Evolutionary conservation across 192 early-diverging fungal species (phyloP).

Genomic region (Blastocladiella britannica): DNA sequence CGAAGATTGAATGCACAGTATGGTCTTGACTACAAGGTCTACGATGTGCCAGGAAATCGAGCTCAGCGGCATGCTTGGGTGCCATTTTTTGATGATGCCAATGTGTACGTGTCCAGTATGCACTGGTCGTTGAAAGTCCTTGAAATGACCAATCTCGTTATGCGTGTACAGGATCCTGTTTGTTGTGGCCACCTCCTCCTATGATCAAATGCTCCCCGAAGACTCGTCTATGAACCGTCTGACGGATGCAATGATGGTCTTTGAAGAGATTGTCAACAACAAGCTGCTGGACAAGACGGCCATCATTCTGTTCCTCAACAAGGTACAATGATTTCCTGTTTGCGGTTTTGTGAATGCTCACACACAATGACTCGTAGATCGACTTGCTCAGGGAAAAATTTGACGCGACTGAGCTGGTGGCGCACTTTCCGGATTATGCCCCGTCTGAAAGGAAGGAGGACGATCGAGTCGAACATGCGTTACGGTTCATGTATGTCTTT

Average conservation of each 20-base stretch:
- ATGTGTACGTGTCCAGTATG: neutral
- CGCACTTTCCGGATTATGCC: neutral
- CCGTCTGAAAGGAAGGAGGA: too few species aligned
- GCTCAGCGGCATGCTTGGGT: neutral
- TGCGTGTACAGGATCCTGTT: neutral
- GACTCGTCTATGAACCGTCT: neutral
- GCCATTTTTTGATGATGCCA: neutral
- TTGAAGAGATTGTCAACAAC: neutral
- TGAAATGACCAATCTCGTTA: neutral
- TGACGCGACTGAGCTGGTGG: neutral
- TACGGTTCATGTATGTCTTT: too few species aligned
- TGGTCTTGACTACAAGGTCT: neutral
- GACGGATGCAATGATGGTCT: neutral
- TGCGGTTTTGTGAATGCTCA: too few species aligned
- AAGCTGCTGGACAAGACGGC: neutral
- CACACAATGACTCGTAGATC: neutral
- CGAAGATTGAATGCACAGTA: neutral
- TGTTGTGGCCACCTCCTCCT: neutral
- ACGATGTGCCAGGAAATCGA: neutral
- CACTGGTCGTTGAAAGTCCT: neutral
- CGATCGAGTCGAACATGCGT: too few species aligned
- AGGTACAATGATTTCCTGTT: too few species aligned
- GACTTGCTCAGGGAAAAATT: neutral
- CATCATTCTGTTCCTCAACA: neutral
- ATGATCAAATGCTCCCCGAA: neutral